A percentile compares a stretch with the other conserved stretches of the same genome.
These are phyloP conservation scores for Xerocomus nothofagi DNA, from an alignment of 1,284 basidiomycete genomes.

Conservation along the genomic window DNA sequence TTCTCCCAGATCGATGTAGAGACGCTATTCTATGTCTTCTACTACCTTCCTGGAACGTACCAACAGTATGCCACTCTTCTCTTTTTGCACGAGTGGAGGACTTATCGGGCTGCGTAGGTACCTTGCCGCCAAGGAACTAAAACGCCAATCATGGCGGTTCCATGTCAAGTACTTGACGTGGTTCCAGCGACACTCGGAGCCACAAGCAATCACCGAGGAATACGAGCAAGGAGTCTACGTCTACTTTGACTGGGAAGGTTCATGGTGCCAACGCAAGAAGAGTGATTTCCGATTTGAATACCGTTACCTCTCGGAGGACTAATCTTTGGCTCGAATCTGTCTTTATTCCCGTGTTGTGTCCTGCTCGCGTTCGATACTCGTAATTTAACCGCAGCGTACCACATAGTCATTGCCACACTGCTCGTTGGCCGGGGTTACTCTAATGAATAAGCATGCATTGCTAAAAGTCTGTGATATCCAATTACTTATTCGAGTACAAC, in stretches of 20 bases:
- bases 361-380: constrained; percentile 17
- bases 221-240: constrained; percentile 99
- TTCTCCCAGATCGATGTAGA: constrained; percentile 96
- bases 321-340: constrained; percentile 20
- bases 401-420: constrained; percentile 15
- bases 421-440: constrained; percentile 11
- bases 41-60: constrained; percentile 96
- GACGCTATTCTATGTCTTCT: constrained; percentile 99
- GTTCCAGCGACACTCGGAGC: constrained; percentile 99
- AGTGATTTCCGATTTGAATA: constrained; percentile 97
- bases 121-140: constrained; percentile 95
- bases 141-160: constrained; percentile 98
- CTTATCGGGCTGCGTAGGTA: constrained; percentile 53
- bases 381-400: constrained; percentile 29
- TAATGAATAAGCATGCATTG: constrained; percentile 22
- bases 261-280: constrained; percentile 98
- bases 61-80: constrained; percentile 70
- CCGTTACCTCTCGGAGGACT: constrained; percentile 88
- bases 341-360: constrained; percentile 1
- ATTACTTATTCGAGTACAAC: constrained; percentile 75
- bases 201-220: constrained; percentile 99
- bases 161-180: constrained; percentile 99
- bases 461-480: constrained; percentile 11
- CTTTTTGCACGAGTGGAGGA: constrained; percentile 2
- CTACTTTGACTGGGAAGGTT: constrained; percentile 97